Conservation (phyloP, 1,139 yeast genomes). For the Arxiozyma slooffiae region DNA sequence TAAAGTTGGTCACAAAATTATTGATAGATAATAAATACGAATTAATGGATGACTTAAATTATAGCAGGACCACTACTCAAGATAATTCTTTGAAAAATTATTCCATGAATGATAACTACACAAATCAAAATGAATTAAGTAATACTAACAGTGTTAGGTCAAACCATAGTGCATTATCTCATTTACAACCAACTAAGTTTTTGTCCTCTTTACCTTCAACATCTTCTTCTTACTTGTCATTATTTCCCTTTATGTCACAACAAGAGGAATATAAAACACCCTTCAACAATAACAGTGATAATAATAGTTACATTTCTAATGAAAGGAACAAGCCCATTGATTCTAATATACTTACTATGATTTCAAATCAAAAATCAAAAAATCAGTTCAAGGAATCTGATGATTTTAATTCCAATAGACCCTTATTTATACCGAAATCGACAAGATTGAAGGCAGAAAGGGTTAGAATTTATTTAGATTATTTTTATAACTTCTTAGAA, state of each 20-base stretch:
- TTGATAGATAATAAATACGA: conserved; percentile 24
- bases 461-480: conserved; percentile 26
- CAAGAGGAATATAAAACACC: background rate
- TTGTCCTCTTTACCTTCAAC: background rate
- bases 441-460: conserved; percentile 27
- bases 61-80: conserved; percentile 2
- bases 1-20: conserved; percentile 22
- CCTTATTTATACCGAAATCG: conserved; percentile 4
- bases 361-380: background rate
- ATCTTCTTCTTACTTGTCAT: background rate
- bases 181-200: background rate
- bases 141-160: too few relatives aligned
- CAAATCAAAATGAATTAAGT: background rate
- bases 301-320: background rate
- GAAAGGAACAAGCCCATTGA: background rate
- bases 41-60: conserved; percentile 27
- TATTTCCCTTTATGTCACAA: background rate
- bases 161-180: background rate
- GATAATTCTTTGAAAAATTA: background rate
- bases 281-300: background rate
- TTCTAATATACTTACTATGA: background rate
- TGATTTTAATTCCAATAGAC: background rate
- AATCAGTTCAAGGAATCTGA: background rate
- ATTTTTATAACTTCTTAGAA: conserved; percentile 25
- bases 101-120: background rate